phyloP scores from a whole-genome alignment of 1,284 basidiomycete species.

The Tetrapyrgos nigripes region DNA sequence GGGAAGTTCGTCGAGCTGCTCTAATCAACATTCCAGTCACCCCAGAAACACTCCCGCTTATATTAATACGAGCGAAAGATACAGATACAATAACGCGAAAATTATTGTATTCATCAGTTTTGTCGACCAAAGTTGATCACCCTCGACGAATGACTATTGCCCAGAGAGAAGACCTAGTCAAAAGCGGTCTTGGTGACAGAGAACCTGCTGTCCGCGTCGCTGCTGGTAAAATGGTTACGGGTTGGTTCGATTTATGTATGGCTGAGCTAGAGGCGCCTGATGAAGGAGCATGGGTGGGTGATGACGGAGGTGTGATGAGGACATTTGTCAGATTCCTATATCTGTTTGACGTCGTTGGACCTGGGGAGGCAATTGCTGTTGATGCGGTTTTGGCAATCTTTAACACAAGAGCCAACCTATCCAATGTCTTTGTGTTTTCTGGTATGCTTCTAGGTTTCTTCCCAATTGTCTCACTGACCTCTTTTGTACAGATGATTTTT shows the following conservation, averaged over 20 bases:
- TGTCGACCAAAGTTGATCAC: conserved; percentile 67
- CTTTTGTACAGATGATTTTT: conserved; percentile 67
- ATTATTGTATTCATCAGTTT: conserved; percentile 77
- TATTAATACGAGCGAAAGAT: conserved; percentile 88
- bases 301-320: conserved; percentile 54
- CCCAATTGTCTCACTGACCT: not conserved
- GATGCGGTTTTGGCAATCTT: conserved; percentile 53
- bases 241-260: conserved; percentile 74
- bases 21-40: conserved; percentile 81
- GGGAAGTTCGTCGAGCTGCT: conserved; percentile 91
- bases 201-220: conserved; percentile 85
- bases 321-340: conserved; percentile 48
- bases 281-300: conserved; percentile 47
- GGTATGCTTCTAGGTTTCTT: conserved; percentile 50
- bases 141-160: conserved; percentile 75
- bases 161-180: conserved; percentile 81
- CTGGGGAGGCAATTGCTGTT: conserved; percentile 50
- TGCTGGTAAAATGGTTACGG: conserved; percentile 77
- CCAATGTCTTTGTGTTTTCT: conserved; percentile 73
- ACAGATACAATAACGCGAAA: conserved; percentile 85
- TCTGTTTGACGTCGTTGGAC: conserved; percentile 55
- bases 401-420: conserved; percentile 45
- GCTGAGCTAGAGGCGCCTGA: conserved; percentile 29
- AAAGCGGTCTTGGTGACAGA: conserved; percentile 88
- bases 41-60: conserved; percentile 63